phyloP scores from a whole-genome alignment of 2,329 filamentous ascomycete species.

The Thielaviopsis euricoi region DNA sequence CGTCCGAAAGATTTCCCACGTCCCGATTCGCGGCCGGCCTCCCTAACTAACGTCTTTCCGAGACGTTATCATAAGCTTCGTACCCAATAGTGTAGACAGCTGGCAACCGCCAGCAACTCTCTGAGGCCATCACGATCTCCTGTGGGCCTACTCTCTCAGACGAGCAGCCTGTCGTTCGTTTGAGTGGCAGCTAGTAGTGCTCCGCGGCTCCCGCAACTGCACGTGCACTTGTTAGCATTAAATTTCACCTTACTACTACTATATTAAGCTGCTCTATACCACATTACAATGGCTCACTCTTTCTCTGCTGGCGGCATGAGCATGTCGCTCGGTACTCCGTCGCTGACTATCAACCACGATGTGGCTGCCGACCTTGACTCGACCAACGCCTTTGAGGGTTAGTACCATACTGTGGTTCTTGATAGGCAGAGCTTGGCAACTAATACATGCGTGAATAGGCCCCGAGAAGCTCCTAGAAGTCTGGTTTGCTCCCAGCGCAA shows the following conservation, averaged over 20 bases:
- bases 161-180: constrained; percentile 90
- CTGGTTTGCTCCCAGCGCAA: constrained; percentile 79
- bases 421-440: background rate
- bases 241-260: no score
- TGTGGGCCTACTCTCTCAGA: constrained; percentile 97
- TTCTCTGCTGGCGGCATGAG: constrained; percentile 13
- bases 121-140: constrained; percentile 36
- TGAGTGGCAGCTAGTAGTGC: constrained; percentile 85
- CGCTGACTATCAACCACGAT: constrained; percentile 93
- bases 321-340: constrained; percentile 66
- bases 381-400: constrained; percentile 88
- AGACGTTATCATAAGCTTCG: constrained; percentile 37
- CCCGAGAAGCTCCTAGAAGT: constrained; percentile 97
- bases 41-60: constrained; percentile 60
- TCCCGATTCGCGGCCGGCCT: constrained; percentile 69
- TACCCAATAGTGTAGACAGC: constrained; percentile 32
- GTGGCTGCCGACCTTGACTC: constrained; percentile 87
- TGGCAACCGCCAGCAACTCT: constrained; percentile 72
- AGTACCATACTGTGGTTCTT: constrained; percentile 12
- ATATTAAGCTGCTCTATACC: no score
- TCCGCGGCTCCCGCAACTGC: constrained; percentile 48
- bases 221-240: background rate
- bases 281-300: constrained; percentile 13
- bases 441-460: constrained; percentile 28
- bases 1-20: constrained; percentile 64